Base-by-base conservation (phyloP, 1,139 yeast genomes). In the Yamadazyma epiphylla region DNA sequence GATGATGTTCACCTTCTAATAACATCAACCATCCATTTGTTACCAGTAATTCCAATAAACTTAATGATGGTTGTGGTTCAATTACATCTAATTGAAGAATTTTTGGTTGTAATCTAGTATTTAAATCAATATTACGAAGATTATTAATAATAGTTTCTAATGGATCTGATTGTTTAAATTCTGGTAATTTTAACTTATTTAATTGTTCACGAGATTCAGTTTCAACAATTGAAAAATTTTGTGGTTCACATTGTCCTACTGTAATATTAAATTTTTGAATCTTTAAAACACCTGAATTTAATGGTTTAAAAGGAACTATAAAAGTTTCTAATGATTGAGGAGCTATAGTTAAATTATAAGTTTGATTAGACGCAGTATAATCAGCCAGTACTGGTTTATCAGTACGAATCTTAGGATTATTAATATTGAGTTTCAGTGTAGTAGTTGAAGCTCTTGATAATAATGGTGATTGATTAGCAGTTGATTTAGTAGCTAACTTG, bases 11-110 rank as follows among this genome's bases (percentile, higher is more conserved):
- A 5, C 95, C 95, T 48, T 86, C 95, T 14, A 86, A 55, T n/a
- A 86, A 53, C 87, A 85, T 80, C 4, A 81, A 48, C 78, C 86
- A 80, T 3, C 79, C 77, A 45, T 79, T 80, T 20, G 73, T 68
- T 5, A 83, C 63, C 49, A 78, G 72, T 5, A 75, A 57, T 25
- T 71, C 66, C 1, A 74, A 58, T 5, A 82, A 51, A 2, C 76
- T 67, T 28, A 86, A 57, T 6, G 69, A 58, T 0, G 95, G 95
- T 45, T 85, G 89, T 0, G 81, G 74, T 1, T 79, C 70, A 11
- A 82, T 64, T 0, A 83, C 83, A 4, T 58, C 53, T 5, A 66
- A 45, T 1, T 32, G 27, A 9, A 65, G 33, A 3, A 36, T 37
- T 26, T 45, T 48, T 0, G 49, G 42, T 1, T 35, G 23, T 0